Evolutionary conservation across 345 rosid species (phyloP).

Genomic region (Euphorbia peplus): DNA sequence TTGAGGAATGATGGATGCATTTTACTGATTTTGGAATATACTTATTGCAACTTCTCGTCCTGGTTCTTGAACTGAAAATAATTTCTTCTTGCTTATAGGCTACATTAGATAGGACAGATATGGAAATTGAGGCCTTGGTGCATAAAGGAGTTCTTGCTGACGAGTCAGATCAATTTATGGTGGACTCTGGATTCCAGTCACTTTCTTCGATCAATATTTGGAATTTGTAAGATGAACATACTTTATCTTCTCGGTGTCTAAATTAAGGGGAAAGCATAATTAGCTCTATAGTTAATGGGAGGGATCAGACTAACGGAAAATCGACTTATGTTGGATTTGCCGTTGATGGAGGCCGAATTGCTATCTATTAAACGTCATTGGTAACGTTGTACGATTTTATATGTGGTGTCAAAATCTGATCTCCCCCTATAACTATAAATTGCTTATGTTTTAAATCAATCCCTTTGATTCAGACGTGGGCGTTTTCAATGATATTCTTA

Average conservation of each 20-base stretch:
- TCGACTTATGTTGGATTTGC: too few species aligned
- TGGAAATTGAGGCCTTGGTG: conserved; percentile 32
- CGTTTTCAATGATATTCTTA: conserved; percentile 8
- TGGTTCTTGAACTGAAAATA: background rate
- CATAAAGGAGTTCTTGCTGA: conserved; percentile 33
- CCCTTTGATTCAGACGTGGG: conserved; percentile 1
- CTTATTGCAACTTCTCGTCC: conserved; percentile 4
- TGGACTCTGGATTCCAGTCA: conserved; percentile 36
- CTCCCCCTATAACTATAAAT: too few species aligned
- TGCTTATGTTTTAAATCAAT: too few species aligned
- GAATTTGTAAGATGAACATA: conserved; percentile 46
- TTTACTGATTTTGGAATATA: background rate
- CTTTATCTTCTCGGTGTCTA: background rate
- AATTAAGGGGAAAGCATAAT: too few species aligned
- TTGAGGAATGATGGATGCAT: too few species aligned
- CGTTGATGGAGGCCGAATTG: too few species aligned
- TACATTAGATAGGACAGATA: conserved; percentile 35
- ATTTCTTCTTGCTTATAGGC: conserved; percentile 28
- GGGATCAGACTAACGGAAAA: too few species aligned
- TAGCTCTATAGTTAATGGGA: too few species aligned
- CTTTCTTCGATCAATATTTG: conserved; percentile 48
- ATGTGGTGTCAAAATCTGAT: too few species aligned
- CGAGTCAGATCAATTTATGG: conserved; percentile 29
- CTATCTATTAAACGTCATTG: too few species aligned
- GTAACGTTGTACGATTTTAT: too few species aligned